phyloP scores from a whole-genome alignment of 129 eudicot species.

The Lactuca sativa region DNA sequence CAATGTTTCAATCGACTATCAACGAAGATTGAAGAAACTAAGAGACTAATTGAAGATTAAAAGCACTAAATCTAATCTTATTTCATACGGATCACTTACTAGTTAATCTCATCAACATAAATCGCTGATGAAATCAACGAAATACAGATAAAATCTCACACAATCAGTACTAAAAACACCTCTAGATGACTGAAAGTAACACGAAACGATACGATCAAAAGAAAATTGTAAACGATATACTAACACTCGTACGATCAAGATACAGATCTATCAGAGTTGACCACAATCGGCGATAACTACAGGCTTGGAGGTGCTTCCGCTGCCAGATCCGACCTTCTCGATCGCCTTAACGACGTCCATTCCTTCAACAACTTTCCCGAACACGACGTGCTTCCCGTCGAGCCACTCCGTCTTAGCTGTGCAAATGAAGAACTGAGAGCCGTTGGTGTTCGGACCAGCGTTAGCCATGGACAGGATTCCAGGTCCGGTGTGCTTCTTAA shows the following conservation, averaged over 20 bases:
- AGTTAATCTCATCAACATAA: conserved; percentile 27
- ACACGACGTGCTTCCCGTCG: conserved; percentile 66
- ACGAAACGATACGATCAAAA: neutral
- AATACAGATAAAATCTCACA: conserved; percentile 18
- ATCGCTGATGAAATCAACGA: conserved; percentile 23
- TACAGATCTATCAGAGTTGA: conserved; percentile 37
- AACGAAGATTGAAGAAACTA: neutral
- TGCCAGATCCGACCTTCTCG: conserved; percentile 55
- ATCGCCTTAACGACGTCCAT: conserved; percentile 47
- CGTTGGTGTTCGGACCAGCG: conserved; percentile 59
- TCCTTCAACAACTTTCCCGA: conserved; percentile 58
- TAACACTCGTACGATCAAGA: conserved; percentile 2
- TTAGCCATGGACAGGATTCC: conserved; percentile 70
- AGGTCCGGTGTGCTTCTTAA: conserved; percentile 61
- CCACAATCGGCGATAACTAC: conserved; percentile 52
- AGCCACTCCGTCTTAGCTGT: conserved; percentile 58
- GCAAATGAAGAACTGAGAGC: conserved; percentile 60
- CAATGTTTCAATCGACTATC: neutral
- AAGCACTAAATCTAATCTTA: conserved; percentile 14
- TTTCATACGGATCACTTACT: conserved; percentile 20
- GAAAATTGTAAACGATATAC: conserved; percentile 4
- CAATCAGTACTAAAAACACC: conserved; percentile 4
- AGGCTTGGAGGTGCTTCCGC: conserved; percentile 35
- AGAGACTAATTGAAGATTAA: neutral
- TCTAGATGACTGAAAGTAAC: conserved; percentile 11